Base-by-base conservation (phyloP, 2,329 filamentous ascomycete genomes). In the Cladosporium colombiae region DNA sequence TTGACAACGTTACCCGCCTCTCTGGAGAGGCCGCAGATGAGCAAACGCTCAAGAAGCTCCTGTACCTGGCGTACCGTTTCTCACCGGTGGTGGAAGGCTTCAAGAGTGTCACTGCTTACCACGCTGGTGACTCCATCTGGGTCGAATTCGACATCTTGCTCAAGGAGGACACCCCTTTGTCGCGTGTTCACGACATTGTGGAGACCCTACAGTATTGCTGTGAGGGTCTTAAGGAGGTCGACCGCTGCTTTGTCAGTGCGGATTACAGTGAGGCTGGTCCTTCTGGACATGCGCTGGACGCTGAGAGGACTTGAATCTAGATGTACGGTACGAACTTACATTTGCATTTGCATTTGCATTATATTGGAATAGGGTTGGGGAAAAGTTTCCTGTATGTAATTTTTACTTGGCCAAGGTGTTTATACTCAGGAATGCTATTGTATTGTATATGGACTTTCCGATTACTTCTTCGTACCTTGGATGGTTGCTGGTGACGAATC, bases 121-220 rank as follows among this genome's bases (percentile, higher is more conserved):
- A 89, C 70, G 83, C 85, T 0, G 86, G 86, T 14, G 86, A 89
- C 70, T 86, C 86, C 7, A 79, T 88, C 1, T 88, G 86, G 80
- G 86, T 86, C 0, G 86, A 89, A 73, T 83, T 86, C 25, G 86
- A 89, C 69, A 80, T 88, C 23, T 75, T 89, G 40, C 77, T 89
- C 69, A 82, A 84, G 53, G 82, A 84, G 69, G 79, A 83, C 56
- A 83, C 82, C 46, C 82, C 79, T 59, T 70, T 89, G 61, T 80
- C 81, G 53, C 79, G 78, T 61, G 82, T 81, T 16, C 86, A 89
- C 68, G 86, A 89, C 73, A 78, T 89, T 49, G 84, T 85, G 0
- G 86, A 89, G 78, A 88, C 85, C 3, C 72, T 89, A 69, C 86
- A 89, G 75, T 89, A 89, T 73, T 88, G 86, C 68, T 74, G 81